Conservation (phyloP, 352 stramenopile genomes). For the Phytophthora ramorum region DNA sequence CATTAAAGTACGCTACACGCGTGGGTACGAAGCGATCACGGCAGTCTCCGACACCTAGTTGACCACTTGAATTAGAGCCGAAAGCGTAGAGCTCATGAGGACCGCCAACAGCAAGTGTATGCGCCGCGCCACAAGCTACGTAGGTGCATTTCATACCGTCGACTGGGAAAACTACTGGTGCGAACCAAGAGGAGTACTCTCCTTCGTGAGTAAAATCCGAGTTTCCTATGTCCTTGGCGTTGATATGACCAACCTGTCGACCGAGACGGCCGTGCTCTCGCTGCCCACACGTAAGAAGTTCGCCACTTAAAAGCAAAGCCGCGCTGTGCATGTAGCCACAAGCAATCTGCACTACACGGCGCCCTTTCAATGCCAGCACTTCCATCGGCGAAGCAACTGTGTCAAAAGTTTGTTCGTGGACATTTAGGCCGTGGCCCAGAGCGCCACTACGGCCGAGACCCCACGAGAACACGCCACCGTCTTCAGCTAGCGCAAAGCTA, state of each 20-base stretch:
- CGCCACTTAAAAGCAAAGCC: slow-evolving; percentile 46
- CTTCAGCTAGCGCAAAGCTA: slow-evolving; percentile 63
- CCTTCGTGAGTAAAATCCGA: not conserved
- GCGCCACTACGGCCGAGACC: slow-evolving; percentile 60
- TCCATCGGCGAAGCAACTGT: slow-evolving; percentile 55
- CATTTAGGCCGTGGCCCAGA: slow-evolving; percentile 57
- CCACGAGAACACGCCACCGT: slow-evolving; percentile 76
- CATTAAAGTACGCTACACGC: slow-evolving; percentile 63
- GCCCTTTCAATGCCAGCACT: slow-evolving; percentile 50
- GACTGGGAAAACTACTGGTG: slow-evolving; percentile 12
- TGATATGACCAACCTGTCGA: slow-evolving; percentile 16
- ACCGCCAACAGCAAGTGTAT: slow-evolving; percentile 61
- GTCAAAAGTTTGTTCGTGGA: slow-evolving; percentile 41
- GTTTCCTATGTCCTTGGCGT: slow-evolving; percentile 7
- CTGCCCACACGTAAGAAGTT: slow-evolving; percentile 71
- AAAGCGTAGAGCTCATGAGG: slow-evolving; percentile 55
- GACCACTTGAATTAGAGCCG: slow-evolving; percentile 63
- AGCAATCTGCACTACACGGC: slow-evolving; percentile 47
- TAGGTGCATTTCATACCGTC: slow-evolving; percentile 44
- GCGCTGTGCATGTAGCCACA: slow-evolving; percentile 75
- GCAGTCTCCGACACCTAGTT: slow-evolving; percentile 71
- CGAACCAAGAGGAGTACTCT: slow-evolving; percentile 55
- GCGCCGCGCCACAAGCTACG: slow-evolving; percentile 63
- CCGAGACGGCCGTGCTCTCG: slow-evolving; percentile 63
- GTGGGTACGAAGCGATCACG: slow-evolving; percentile 50